Percentiles rank a stretch among this genome's conserved stretches.
Conservation (phyloP, 2,329 filamentous ascomycete genomes). For the Fusarium succisae region DNA sequence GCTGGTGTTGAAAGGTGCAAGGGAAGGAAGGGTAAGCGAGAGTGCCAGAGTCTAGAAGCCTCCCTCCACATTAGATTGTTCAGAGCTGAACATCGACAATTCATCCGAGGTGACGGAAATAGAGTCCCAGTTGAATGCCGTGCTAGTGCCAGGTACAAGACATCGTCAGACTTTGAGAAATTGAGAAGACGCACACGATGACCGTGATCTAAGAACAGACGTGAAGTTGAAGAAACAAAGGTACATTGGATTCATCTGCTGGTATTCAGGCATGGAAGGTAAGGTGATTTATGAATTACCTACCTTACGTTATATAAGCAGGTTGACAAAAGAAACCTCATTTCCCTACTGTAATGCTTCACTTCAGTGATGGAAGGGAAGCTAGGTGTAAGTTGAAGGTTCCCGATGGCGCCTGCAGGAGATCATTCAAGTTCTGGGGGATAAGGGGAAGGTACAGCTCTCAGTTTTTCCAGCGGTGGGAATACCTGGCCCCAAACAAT, state of each 20-base stretch:
- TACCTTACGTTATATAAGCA: neutral
- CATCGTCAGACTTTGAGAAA: neutral
- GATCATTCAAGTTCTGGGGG: neutral
- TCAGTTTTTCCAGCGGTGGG: neutral
- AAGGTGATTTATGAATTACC: neutral
- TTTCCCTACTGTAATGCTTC: neutral
- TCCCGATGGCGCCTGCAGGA: neutral
- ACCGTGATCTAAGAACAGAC: neutral
- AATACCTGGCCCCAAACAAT: neutral
- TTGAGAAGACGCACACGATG: neutral
- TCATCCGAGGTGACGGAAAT: conserved; percentile 40
- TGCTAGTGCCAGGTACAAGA: neutral
- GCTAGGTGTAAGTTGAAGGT: neutral
- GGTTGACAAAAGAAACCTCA: neutral
- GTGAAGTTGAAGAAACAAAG: neutral
- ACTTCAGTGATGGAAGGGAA: neutral
- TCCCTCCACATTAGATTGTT: neutral
- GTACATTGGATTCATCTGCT: neutral
- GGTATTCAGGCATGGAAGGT: too few species aligned
- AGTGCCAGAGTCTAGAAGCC: conserved; percentile 22
- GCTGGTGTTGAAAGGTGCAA: neutral
- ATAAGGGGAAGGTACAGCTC: neutral
- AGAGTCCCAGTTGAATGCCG: conserved; percentile 9
- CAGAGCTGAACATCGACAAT: neutral
- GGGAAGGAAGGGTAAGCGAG: conserved; percentile 16